Percentiles rank a stretch among this genome's conserved stretches.
Conservation (phyloP, 768 basidiomycete genomes). For the Leccinum truebloodii region DNA sequence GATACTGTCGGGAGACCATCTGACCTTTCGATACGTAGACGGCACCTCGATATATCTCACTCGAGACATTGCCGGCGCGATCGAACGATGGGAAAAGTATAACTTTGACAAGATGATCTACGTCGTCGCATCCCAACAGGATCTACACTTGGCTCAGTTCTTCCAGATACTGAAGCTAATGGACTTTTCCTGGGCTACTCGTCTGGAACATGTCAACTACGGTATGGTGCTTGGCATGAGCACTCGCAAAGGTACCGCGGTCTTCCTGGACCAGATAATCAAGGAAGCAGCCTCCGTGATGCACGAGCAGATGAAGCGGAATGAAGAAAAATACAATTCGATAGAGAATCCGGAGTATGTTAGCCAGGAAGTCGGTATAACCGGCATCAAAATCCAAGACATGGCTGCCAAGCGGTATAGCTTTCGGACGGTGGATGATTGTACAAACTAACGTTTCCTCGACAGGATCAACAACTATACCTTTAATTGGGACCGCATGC, state of each 20-base stretch:
- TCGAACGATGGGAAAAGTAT: constrained; percentile 90
- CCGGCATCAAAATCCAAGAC: constrained; percentile 97
- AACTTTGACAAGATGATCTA: constrained; percentile 93
- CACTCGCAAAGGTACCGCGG: constrained; percentile 89
- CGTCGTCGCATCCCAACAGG: constrained; percentile 85
- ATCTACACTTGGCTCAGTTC: constrained; percentile 86
- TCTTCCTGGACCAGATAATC: constrained; percentile 93
- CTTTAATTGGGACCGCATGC: constrained; percentile 94
- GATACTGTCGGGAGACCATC: no score
- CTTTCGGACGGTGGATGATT: background rate
- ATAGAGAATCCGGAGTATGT: constrained; percentile 85
- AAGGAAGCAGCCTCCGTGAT: constrained; percentile 85
- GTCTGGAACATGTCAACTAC: constrained; percentile 86
- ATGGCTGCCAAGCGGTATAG: constrained; percentile 89
- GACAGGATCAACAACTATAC: constrained; percentile 91
- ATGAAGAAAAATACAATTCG: constrained; percentile 87
- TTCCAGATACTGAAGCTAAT: constrained; percentile 93
- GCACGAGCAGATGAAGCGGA: constrained; percentile 96
- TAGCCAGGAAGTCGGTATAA: constrained; percentile 84
- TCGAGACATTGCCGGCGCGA: constrained; percentile 92
- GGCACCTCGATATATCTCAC: constrained; percentile 94
- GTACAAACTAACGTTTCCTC: background rate
- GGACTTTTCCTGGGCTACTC: constrained; percentile 83
- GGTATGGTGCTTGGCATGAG: constrained; percentile 95
- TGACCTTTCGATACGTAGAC: constrained; percentile 45